Percentiles rank a stretch among this genome's conserved stretches.
phyloP scores from a whole-genome alignment of 177 flowering plant genomes.

The Tripterygium wilfordii region DNA sequence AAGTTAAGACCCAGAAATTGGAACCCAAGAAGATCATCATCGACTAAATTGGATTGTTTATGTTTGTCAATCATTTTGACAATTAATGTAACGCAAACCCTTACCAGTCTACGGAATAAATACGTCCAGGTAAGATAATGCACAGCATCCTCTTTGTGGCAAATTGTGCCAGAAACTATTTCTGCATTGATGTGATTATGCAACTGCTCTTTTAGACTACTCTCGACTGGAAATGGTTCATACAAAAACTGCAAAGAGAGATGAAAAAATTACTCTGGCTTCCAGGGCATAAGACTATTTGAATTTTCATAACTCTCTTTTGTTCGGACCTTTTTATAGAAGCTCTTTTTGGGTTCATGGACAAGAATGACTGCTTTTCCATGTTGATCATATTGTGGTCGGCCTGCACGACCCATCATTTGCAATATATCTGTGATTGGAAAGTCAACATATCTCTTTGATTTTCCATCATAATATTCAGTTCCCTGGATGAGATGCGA shows the following conservation, averaged over 20 bases:
- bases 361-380: constrained; percentile 99
- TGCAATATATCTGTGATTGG: constrained; percentile 99
- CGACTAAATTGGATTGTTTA: no score
- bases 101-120: constrained; percentile 90
- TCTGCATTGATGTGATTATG: constrained; percentile 93
- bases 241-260: constrained; percentile 71
- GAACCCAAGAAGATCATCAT: no score
- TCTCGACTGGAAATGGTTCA: constrained; percentile 99
- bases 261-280: constrained; percentile 3
- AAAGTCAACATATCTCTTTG: constrained; percentile 92
- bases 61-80: no score
- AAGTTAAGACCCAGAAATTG: no score
- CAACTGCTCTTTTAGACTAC: constrained; percentile 86
- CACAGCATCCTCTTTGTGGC: constrained; percentile 88
- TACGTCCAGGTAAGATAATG: constrained; percentile 98
- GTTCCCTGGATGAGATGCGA: constrained; percentile 62
- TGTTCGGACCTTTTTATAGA: constrained; percentile 79
- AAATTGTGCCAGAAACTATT: constrained; percentile 89
- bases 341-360: constrained; percentile 99
- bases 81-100: no score
- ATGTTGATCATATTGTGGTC: constrained; percentile 96
- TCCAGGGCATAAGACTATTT: background rate
- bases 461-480: constrained; percentile 86
- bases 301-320: background rate
- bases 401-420: constrained; percentile 99